Evolutionary conservation across 352 stramenopile species (phyloP), one percentile per base, ranked within the genome.

Genomic region (Pythium plurisporium): DNA sequence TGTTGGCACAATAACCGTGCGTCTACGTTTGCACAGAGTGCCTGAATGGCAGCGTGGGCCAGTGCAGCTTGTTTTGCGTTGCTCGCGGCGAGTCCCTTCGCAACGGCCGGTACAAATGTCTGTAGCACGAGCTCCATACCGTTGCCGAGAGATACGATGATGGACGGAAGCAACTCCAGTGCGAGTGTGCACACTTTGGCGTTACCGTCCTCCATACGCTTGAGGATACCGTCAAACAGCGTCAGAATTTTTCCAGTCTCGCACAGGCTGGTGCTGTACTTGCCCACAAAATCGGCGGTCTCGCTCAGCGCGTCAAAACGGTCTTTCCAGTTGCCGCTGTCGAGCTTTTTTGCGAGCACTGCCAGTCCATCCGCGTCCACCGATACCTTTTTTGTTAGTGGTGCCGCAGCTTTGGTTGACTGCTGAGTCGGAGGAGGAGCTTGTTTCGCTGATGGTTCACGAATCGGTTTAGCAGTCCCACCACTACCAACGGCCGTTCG

Each of bases 291-390:
- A 0, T 71, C 47, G 0, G 61, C 74, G 0, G 62, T 51, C 12
- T 82, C 72, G 7, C 64, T 62, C 0, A 94, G 55, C 5, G 79
- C 81, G 6, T 91, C 76, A 22, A 82, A 83, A 0, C 83, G 80
- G 41, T 90, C 81, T 65, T 88, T 90, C 83, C 81, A 93, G 55
- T 90, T 90, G 59, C 59, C 79, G 45, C 77, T 90, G 5, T 86
- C 70, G 15, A 93, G 73, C 20, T 73, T 72, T 11, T 62, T 70
- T 5, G 74, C 55, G 11, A 93, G 48, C n/a, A 44, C 45, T 49
- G 60, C 46, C 11, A 93, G 46, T 11, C 62, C 57, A 1, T 82
- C 70, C 11, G 36, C 40, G 25, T 87, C 76, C 30, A 36, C 30
- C 30, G 30, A 7, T 7, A 12, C 30, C 30, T 36, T 36, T 36